These are phyloP conservation scores for Plasmodium blacklocki DNA, from an alignment of 169 alveolate species.

Conservation along the genomic window DNA sequence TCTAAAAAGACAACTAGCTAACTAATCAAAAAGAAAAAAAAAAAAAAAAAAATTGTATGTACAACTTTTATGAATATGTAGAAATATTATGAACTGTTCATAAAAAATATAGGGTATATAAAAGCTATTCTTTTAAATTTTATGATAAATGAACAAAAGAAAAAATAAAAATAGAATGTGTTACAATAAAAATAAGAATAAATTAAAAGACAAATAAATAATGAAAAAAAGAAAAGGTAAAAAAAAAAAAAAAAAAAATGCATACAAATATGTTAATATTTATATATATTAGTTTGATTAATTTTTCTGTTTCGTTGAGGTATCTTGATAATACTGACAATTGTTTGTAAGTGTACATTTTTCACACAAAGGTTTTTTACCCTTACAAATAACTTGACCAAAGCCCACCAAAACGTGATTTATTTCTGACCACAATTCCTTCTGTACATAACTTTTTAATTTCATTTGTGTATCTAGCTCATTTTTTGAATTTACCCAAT, in stretches of 20 bases:
- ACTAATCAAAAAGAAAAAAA: no score
- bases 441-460: slow-evolving; percentile 91
- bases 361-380: slow-evolving; percentile 79
- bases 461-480: slow-evolving; percentile 93
- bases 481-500: slow-evolving; percentile 93
- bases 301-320: not conserved
- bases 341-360: slow-evolving; percentile 47
- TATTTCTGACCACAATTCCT: slow-evolving; percentile 91
- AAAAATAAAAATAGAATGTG: no score
- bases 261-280: not conserved
- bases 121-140: no score
- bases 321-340: slow-evolving; percentile 54
- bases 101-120: slow-evolving; percentile 7
- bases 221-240: no score
- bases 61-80: no score
- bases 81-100: slow-evolving; percentile 31
- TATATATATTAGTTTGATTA: not conserved
- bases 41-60: no score
- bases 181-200: no score
- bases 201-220: no score
- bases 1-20: no score
- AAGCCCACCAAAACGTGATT: slow-evolving; percentile 95
- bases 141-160: no score
- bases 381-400: slow-evolving; percentile 95
- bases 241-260: no score